Evolutionary conservation across 139 green algal genomes (phyloP), one percentile per base, ranked within the genome.

Genomic region (Chlorella sp.): DNA sequence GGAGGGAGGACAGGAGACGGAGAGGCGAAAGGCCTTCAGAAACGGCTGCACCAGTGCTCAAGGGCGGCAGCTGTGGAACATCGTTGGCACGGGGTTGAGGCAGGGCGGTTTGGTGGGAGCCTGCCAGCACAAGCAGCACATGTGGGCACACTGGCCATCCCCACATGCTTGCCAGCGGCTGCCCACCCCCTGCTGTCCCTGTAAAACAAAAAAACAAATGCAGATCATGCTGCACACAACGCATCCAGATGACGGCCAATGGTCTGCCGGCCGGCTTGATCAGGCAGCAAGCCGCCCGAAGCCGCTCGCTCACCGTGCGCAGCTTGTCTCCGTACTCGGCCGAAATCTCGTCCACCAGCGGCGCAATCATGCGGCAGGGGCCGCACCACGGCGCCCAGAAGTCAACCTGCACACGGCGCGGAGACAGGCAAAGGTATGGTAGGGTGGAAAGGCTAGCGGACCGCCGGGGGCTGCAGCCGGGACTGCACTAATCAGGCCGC

Each of bases 301-400:
- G 32, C 32, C 9, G 9, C 32, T 11, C 75, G n/a, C 91, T 81
- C 71, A 95, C 93, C 88, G 91, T 92, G 79, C 81, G 94, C 28
- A 98, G 69, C 94, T 95, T 97, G 85, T 92, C 96, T 16, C 86
- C 93, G 89, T 97, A 98, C 87, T 98, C 97, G 16, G 83, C 88
- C 0, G 95, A 89, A 60, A 99, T 89, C 89, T 99, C 97, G 85
- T 99, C 97, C 4, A 99, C 94, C 21, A 98, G 81, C 12, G 97
- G 97, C 22, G 96, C 97, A 84, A 99, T 98, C 95, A 99, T 98
- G 77, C 96, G 94, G 96, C 97, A 99, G 34, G 97, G 97, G 9
- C 97, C 97, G 93, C 97, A 99, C 97, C 97, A 93, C 36, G 91
- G 91, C 19, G 91, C 91, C 88, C 79, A 90, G 94, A 99, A 99